Percentiles rank a stretch among this genome's conserved stretches.
Conservation (phyloP, 139 green algal species). For the Chlorella sp. region DNA sequence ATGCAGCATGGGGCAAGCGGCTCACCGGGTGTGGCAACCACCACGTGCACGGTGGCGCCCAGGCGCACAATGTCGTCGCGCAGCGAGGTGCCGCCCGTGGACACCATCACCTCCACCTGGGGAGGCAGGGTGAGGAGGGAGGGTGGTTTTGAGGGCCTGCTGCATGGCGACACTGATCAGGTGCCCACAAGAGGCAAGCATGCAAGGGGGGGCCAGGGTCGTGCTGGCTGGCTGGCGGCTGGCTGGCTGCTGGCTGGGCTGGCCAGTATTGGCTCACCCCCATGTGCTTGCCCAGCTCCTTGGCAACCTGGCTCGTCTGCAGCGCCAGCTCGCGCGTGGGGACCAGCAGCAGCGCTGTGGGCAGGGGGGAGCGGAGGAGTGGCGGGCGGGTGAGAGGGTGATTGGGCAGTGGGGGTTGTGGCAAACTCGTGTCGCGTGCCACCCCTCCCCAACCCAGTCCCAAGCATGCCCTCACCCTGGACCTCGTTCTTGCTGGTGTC, state of each 20-base stretch:
- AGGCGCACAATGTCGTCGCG: slow-evolving; percentile 99
- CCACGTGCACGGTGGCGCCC: slow-evolving; percentile 90
- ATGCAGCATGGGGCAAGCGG: too few species aligned
- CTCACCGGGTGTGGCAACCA: slow-evolving; percentile 93
- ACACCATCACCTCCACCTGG: slow-evolving; percentile 91
- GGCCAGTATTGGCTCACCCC: slow-evolving; percentile 11
- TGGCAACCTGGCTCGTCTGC: slow-evolving; percentile 93
- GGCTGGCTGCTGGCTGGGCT: too few species aligned
- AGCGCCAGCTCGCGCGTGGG: slow-evolving; percentile 98
- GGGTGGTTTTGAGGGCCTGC: neutral
- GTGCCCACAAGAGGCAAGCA: too few species aligned
- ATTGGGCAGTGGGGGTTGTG: too few species aligned
- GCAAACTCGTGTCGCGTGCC: too few species aligned
- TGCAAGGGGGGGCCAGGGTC: too few species aligned
- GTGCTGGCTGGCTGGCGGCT: too few species aligned
- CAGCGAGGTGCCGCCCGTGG: slow-evolving; percentile 95
- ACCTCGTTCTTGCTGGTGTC: slow-evolving; percentile 90
- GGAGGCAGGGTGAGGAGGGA: neutral
- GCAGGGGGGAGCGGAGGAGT: neutral
- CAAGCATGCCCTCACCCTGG: slow-evolving; percentile 90
- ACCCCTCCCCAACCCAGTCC: too few species aligned
- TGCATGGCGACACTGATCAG: too few species aligned
- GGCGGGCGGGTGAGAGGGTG: too few species aligned
- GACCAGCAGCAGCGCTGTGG: slow-evolving; percentile 95
- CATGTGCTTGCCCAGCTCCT: slow-evolving; percentile 98